Evolutionary conservation across 768 basidiomycete species (phyloP).

Genomic region (Agrocybe pediades): DNA sequence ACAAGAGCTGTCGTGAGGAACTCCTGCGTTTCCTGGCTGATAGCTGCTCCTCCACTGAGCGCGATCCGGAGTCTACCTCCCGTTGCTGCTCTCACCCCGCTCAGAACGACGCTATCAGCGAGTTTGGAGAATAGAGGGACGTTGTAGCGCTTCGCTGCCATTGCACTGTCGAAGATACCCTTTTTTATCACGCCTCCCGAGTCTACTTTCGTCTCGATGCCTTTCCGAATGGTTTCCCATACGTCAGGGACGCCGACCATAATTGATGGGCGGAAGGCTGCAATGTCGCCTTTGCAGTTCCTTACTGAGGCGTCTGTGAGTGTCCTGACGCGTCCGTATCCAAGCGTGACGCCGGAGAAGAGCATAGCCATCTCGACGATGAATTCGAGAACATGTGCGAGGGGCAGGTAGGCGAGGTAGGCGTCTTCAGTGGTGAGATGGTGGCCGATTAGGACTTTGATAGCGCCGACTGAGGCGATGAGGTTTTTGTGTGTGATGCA

Average conservation of each 20-base stretch:
- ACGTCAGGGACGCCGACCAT: constrained; percentile 96
- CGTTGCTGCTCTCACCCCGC: constrained; percentile 76
- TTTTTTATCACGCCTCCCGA: constrained; percentile 68
- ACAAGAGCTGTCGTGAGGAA: constrained; percentile 84
- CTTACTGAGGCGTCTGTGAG: constrained; percentile 93
- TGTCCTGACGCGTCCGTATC: constrained; percentile 94
- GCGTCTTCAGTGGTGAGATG: constrained; percentile 60
- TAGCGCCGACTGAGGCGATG: constrained; percentile 81
- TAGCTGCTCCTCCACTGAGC: constrained; percentile 83
- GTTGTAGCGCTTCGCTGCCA: constrained; percentile 71
- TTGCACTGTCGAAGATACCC: constrained; percentile 77
- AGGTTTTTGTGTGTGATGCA: constrained; percentile 87
- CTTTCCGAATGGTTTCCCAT: constrained; percentile 97
- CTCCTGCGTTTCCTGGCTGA: constrained; percentile 87
- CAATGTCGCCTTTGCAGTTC: constrained; percentile 83
- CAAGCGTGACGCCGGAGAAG: constrained; percentile 76
- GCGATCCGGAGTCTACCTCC: constrained; percentile 85
- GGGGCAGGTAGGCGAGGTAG: constrained; percentile 90
- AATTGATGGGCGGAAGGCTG: constrained; percentile 78
- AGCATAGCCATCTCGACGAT: constrained; percentile 83
- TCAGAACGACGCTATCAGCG: constrained; percentile 78
- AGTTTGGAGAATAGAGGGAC: constrained; percentile 66
- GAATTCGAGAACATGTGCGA: constrained; percentile 95
- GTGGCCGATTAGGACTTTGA: constrained; percentile 70
- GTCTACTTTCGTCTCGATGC: constrained; percentile 82